Evolutionary conservation across 1,284 basidiomycete genomes (phyloP), one percentile per base, ranked within the genome.

Genomic region (Cryptococcus floricola): DNA sequence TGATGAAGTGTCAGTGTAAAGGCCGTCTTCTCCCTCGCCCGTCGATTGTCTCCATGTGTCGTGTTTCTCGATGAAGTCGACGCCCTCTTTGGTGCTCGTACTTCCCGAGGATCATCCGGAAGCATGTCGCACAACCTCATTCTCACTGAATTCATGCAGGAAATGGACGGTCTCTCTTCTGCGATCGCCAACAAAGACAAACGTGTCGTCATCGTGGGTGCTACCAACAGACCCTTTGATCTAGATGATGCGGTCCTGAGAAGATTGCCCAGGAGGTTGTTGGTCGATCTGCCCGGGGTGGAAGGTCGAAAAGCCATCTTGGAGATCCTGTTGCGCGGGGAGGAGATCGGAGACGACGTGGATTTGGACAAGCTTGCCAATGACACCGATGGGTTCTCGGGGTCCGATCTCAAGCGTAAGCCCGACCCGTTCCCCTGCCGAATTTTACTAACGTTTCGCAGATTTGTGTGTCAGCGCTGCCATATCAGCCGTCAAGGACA

Each of bases 61-160:
- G 85, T 98, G 52, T 98, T 98, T 78, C 81, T 98, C 59, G 94
- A 98, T 74, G 94, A 98, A 76, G 89, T 97, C 53, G 94, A 98
- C 70, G 90, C 90, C 1, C 81, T 98, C 1, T 93, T 97, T 62
- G 90, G 91, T 31, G 91, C 92, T 28, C 86, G 94, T 25, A 85
- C 86, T 64, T 87, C 85, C 16, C 84, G 89, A 23, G 89, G 91
- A 58, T 85, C 86, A 52, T 86, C 90, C 60, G 87, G 80, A 80
- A 58, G 65, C 13, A 84, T 87, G 73, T 92, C 88, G 31, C 92
- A 91, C 75, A 84, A 89, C 61, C 78, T 74, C 52, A 61, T 76
- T 46, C 58, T 78, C 37, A 78, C 77, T 19, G 93, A 97, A 72
- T 94, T 98, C 73, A 97, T 98, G 94, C 93, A 97, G 73, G 93